Conservation (phyloP, 2,329 filamentous ascomycete genomes). For the Claviceps spartinae region DNA sequence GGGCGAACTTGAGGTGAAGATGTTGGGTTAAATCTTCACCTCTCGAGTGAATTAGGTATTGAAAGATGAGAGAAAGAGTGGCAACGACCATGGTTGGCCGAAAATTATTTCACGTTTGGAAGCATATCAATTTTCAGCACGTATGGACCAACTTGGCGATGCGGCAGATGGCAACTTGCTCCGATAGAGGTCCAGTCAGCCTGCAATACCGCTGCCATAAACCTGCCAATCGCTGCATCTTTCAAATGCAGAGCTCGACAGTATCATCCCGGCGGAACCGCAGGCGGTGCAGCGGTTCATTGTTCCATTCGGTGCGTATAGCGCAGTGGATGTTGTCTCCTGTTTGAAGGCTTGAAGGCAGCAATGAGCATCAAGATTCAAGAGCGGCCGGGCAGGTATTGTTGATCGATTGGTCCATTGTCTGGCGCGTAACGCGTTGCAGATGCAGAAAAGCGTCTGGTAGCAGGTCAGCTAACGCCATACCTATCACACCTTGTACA, state of each 20-base stretch:
- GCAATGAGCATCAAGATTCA: not conserved
- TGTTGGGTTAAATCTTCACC: not conserved
- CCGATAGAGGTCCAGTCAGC: not conserved
- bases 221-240: not conserved
- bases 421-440: not conserved
- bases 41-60: no score
- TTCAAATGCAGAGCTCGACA: not conserved
- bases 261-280: not conserved
- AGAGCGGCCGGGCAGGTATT: not conserved
- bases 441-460: not conserved
- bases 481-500: not conserved
- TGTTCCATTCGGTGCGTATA: not conserved
- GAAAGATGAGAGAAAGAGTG: no score
- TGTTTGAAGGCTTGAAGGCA: not conserved
- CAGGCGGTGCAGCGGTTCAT: not conserved
- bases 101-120: no score
- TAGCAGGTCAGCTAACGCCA: not conserved
- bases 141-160: slow-evolving; percentile 1
- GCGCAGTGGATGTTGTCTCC: not conserved
- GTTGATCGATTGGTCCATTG: not conserved
- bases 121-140: not conserved
- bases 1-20: not conserved
- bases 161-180: not conserved
- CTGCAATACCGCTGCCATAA: not conserved
- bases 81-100: no score